Evolutionary conservation across 305 asterid genomes (phyloP), one percentile per base, ranked within the genome.

Genomic region (Lippia alba): DNA sequence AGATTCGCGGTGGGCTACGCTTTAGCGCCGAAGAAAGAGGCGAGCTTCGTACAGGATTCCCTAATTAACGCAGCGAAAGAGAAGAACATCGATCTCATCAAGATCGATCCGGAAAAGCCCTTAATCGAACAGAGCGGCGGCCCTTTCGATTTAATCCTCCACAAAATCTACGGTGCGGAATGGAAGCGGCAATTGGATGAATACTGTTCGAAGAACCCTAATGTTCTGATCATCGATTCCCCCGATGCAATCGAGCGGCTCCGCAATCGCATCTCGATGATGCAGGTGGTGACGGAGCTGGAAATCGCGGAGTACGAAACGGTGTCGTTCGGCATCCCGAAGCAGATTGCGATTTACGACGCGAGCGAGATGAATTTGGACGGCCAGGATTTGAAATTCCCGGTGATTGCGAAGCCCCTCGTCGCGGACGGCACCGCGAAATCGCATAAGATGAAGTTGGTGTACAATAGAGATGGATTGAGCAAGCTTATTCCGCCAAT

Each of bases 401-500:
- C 96, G 0, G 87, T 89, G 62, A 87, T 89, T 69, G 94, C 89
- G 11, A 89, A 89, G 80, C 94, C 94, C 4, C 59, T 87, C 71
- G 91, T 87, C 60, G 96, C 92, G 20, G 94, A 89, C 30, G 94
- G 96, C 14, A 89, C 92, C 65, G 94, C 88, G 9, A 87, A 86
- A 48, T 89, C 96, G 17, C 96, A 89, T 70, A 84, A 87, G 59
- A 89, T 89, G 92, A 67, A 83, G 34, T 66, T 89, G 69, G 89
- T 89, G 33, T 87, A 81, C 56, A 87, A 84, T 8, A 74, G 70
- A 12, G 94, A 80, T 6, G 96, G 94, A 15, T 71, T 89, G 78
- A 72, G 78, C 64, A 81, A 87, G 79, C 78, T 89, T 64, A 89
- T 84, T 39, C 94, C 91, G 20, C 96, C 96, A 12, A 76, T 84